Evolutionary conservation across 257 asterid genomes (phyloP), one percentile per base, ranked within the genome.

Genomic region (Euphrasia confusa): DNA sequence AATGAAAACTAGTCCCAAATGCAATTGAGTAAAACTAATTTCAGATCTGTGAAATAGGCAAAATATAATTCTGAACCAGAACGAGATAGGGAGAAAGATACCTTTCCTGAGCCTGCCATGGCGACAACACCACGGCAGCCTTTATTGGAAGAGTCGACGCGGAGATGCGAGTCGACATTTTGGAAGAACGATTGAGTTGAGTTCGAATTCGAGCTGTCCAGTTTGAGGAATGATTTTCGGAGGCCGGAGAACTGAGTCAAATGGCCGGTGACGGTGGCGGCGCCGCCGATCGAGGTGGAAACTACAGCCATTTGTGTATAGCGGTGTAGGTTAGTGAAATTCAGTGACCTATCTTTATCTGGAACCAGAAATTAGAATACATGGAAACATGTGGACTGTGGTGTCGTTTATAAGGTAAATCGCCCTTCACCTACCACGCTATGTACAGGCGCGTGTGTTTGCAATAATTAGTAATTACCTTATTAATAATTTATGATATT

Each of bases 91-190:
- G 65, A 72, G 63, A 24, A 39, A 48, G 21, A 17, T 32, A 89
- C 99, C 95, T 93, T 93, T 57, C 99, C 99, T 11, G 97, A 63
- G 33, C 94, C 93, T 17, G 96, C 94, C 99, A 93, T 93, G 55
- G 95, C 50, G 57, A 87, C 80, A 32, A 93, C 90, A 21, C 81
- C 74, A 1, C 95, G 89, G 73, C 75, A 82, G 32, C 78, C 80
- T 67, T 67, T 82, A 10, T 27, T n/a, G 40, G 82, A 63, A 64
- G 85, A 66, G 12, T 84, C 74, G 17, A 77, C 71, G 73, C 84
- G 83, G 60, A 84, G 64, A 66, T 79, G 93, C 49, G 93, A 74
- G 37, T 82, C 77, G 48, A 78, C 79, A 42, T 71, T 82, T 24
- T 73, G 84, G 71, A 74, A 80, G 53, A 85, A 68, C 9, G 89